Evolutionary conservation across 2,329 filamentous ascomycete genomes (phyloP).

Genomic region (Lanzia echinophila): DNA sequence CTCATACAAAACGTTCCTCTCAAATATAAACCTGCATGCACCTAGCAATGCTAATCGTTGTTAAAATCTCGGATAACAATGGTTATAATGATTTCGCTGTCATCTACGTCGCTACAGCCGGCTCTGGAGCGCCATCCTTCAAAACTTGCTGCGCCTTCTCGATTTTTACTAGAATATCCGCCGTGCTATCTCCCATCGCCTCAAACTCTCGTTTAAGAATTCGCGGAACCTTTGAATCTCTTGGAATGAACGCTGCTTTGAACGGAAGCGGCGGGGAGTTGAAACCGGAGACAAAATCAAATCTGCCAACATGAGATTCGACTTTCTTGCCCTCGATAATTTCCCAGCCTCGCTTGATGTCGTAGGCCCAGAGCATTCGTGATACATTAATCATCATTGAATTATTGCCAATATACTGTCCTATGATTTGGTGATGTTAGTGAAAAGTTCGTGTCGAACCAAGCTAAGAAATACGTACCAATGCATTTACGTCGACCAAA

Average conservation of each 20-base stretch:
- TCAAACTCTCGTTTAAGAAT: neutral
- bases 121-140: neutral
- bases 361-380: neutral
- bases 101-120: too few species aligned
- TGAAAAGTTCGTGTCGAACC: neutral
- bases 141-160: neutral
- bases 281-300: neutral
- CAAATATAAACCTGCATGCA: too few species aligned
- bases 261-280: neutral
- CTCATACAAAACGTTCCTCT: too few species aligned
- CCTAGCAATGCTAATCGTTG: too few species aligned
- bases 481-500: conserved; percentile 44
- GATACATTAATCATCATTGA: conserved; percentile 1
- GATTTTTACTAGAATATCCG: neutral
- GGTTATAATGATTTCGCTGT: too few species aligned
- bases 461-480: conserved; percentile 24
- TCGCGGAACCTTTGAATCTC: neutral
- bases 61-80: too few species aligned
- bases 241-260: neutral
- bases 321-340: neutral
- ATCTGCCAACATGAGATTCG: neutral
- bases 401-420: neutral
- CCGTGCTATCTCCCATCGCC: neutral
- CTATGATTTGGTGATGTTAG: neutral
- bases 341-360: neutral